Conservation (phyloP, 202 grass and related monocot genomes). For the Tripidium arundinaceum region DNA sequence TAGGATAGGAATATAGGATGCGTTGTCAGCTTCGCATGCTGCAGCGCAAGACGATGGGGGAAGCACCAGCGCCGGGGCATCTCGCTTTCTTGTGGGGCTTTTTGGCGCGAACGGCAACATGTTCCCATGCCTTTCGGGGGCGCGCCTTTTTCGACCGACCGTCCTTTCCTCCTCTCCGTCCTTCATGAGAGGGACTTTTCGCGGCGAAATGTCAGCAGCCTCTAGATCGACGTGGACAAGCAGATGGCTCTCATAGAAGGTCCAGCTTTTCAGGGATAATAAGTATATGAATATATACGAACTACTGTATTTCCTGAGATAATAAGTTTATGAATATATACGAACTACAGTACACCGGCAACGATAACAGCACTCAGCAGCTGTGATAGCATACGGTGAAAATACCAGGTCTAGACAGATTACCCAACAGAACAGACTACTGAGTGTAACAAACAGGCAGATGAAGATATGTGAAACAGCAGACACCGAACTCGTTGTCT, state of each 20-base stretch:
- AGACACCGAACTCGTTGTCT: background rate
- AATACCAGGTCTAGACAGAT: background rate
- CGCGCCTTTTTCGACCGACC: background rate
- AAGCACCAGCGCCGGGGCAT: background rate
- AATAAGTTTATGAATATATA: no score
- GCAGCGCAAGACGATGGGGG: background rate
- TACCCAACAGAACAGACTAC: background rate
- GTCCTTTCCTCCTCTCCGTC: background rate
- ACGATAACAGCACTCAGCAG: no score
- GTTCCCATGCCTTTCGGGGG: slow-evolving; percentile 24
- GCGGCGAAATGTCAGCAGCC: no score
- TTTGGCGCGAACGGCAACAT: slow-evolving; percentile 8
- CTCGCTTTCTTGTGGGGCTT: slow-evolving; percentile 18
- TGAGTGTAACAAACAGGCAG: background rate
- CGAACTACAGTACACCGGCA: no score
- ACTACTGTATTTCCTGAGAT: no score
- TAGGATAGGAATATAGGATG: no score
- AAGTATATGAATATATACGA: no score
- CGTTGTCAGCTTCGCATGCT: background rate
- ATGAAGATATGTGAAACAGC: background rate
- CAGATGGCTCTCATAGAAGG: no score
- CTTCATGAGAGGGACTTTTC: no score
- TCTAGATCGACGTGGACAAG: no score
- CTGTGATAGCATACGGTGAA: background rate
- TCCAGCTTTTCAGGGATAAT: no score